Conservation (phyloP, 1,284 basidiomycete genomes). For the Xerocomus nothofagi region DNA sequence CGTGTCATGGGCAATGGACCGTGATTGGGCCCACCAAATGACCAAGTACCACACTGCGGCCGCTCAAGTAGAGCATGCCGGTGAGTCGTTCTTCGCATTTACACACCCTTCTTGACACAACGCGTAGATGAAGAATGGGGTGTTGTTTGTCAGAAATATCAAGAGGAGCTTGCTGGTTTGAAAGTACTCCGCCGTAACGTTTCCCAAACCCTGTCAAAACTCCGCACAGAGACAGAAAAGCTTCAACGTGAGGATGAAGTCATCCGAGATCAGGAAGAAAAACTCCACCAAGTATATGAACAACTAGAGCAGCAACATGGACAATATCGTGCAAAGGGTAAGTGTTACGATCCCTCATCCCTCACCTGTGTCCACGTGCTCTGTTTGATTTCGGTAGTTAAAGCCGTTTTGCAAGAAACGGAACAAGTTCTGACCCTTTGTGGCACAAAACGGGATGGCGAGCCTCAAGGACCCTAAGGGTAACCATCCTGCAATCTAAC, state of each 20-base stretch:
- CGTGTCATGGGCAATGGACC: constrained; percentile 72
- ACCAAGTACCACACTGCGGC: constrained; percentile 53
- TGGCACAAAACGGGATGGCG: constrained; percentile 43
- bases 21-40: constrained; percentile 56
- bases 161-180: constrained; percentile 59
- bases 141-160: constrained; percentile 52
- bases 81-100: constrained; percentile 37
- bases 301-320: constrained; percentile 57
- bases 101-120: constrained; percentile 1
- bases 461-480: constrained; percentile 15
- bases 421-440: constrained; percentile 48
- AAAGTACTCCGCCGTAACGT: constrained; percentile 56
- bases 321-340: constrained; percentile 58
- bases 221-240: constrained; percentile 56
- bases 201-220: constrained; percentile 49
- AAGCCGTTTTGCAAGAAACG: constrained; percentile 58
- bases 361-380: constrained; percentile 9
- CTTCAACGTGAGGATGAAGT: constrained; percentile 54
- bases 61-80: constrained; percentile 54
- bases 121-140: constrained; percentile 54
- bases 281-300: constrained; percentile 50
- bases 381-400: constrained; percentile 41
- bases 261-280: constrained; percentile 54
- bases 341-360: constrained; percentile 12
- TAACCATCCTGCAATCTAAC: neutral